phyloP scores from a whole-genome alignment of 2,329 filamentous ascomycete genomes.

The Alternaria tenuissima region DNA sequence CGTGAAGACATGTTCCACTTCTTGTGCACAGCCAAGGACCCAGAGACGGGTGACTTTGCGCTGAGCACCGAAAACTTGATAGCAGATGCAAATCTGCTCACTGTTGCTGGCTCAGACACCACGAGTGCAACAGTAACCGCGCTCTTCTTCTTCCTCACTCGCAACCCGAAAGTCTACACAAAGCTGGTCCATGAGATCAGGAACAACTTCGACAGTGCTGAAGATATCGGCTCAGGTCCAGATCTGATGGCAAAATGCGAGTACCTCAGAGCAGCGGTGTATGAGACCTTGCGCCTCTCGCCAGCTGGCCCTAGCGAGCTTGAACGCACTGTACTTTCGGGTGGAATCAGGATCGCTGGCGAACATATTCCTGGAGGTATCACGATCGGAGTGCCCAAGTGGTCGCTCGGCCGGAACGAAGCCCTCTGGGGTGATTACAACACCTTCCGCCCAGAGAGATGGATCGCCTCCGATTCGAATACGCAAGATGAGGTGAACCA shows the following conservation, averaged over 20 bases:
- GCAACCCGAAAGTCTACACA: slow-evolving; percentile 10
- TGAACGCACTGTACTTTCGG: slow-evolving; percentile 20
- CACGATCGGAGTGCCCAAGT: slow-evolving; percentile 25
- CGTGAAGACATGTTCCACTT: slow-evolving; percentile 52
- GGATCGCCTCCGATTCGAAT: slow-evolving; percentile 23
- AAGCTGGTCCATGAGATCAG: slow-evolving; percentile 27
- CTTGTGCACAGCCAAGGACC: slow-evolving; percentile 51
- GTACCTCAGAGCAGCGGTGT: slow-evolving; percentile 28
- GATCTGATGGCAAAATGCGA: slow-evolving; percentile 9
- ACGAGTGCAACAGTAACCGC: slow-evolving; percentile 14
- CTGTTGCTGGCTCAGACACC: slow-evolving; percentile 27
- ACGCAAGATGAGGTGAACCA: slow-evolving; percentile 17
- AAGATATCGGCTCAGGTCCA: slow-evolving; percentile 19
- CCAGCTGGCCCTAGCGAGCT: slow-evolving; percentile 26
- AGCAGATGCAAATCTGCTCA: slow-evolving; percentile 24
- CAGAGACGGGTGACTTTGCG: slow-evolving; percentile 45
- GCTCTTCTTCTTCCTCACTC: slow-evolving; percentile 25
- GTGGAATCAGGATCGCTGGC: slow-evolving; percentile 27
- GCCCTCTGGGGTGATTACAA: slow-evolving; percentile 24
- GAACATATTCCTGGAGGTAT: slow-evolving; percentile 23
- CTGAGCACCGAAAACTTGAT: slow-evolving; percentile 49
- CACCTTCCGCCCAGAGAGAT: slow-evolving; percentile 27
- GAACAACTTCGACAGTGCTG: slow-evolving; percentile 8
- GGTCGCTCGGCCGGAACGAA: slow-evolving; percentile 27
- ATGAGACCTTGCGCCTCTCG: slow-evolving; percentile 26